Conservation (phyloP, 164 flowering plant species). For the Sextonia rubra region DNA sequence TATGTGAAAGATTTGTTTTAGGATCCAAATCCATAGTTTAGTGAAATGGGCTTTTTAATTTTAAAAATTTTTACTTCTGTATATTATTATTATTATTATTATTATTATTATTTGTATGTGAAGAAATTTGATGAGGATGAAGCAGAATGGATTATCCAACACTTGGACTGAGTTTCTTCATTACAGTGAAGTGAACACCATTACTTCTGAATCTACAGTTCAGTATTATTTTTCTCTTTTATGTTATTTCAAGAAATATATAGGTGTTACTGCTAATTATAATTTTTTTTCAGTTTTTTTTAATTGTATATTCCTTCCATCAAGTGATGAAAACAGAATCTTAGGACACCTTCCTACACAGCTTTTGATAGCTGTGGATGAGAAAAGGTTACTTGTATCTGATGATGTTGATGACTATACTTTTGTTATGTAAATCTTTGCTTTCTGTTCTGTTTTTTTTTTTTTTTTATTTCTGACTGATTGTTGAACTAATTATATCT, state of each 20-base stretch:
- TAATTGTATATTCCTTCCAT: slow-evolving; percentile 1
- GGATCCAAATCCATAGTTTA: not conserved
- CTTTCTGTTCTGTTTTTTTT: too few species aligned
- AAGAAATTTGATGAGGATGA: slow-evolving; percentile 29
- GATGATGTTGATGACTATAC: slow-evolving; percentile 22
- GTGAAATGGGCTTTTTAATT: not conserved
- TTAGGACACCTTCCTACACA: slow-evolving; percentile 56
- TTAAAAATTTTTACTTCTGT: too few species aligned
- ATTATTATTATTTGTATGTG: not conserved
- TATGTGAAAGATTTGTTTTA: not conserved
- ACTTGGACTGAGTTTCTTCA: slow-evolving; percentile 36
- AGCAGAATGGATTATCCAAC: slow-evolving; percentile 31
- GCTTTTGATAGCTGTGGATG: slow-evolving; percentile 36
- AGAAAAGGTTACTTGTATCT: slow-evolving; percentile 28
- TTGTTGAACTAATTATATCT: too few species aligned
- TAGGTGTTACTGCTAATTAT: not conserved
- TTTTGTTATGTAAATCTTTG: not conserved
- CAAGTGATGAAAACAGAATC: slow-evolving; percentile 39
- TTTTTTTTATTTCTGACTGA: too few species aligned
- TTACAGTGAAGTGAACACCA: slow-evolving; percentile 13
- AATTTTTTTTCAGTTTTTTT: not conserved
- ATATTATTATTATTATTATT: too few species aligned
- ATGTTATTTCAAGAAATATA: too few species aligned
- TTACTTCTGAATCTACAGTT: slow-evolving; percentile 28
- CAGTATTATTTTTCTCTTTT: not conserved